phyloP scores from a whole-genome alignment of 345 rosid species.

The Syzygium aromaticum region DNA sequence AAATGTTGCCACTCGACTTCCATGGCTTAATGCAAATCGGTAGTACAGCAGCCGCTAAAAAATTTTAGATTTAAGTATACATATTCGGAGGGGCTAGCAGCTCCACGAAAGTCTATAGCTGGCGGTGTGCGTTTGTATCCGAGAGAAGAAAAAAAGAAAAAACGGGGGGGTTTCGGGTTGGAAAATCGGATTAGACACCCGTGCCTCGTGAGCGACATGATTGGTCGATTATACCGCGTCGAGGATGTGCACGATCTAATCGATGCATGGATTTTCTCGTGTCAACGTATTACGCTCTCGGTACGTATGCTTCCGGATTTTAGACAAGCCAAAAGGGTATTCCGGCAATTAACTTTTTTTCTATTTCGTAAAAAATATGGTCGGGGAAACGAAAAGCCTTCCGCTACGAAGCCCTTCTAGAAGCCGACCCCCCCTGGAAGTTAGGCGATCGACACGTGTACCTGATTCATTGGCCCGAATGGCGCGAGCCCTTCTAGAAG shows the following conservation, averaged over 20 bases:
- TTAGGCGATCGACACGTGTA: background rate
- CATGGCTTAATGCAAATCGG: background rate
- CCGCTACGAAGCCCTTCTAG: background rate
- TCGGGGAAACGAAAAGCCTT: background rate
- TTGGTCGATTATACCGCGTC: background rate
- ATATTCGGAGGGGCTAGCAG: rapidly evolving
- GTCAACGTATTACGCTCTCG: background rate
- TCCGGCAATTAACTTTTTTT: background rate
- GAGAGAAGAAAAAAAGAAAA: too few species aligned
- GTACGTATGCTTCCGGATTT: background rate
- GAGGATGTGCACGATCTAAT: background rate
- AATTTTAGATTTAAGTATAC: too few species aligned
- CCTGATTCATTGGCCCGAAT: background rate
- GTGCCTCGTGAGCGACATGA: background rate
- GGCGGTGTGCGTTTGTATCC: too few species aligned
- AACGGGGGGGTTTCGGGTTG: background rate
- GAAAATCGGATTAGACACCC: background rate
- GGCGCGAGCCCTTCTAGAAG: background rate
- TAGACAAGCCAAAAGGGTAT: background rate
- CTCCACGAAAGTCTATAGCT: rapidly evolving
- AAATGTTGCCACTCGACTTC: too few species aligned
- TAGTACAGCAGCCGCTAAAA: rapidly evolving
- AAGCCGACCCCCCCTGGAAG: background rate
- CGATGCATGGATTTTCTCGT: background rate
- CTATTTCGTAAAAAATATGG: background rate